Conservation (phyloP, 2,329 filamentous ascomycete genomes). For the Neofusicoccum parvum region DNA sequence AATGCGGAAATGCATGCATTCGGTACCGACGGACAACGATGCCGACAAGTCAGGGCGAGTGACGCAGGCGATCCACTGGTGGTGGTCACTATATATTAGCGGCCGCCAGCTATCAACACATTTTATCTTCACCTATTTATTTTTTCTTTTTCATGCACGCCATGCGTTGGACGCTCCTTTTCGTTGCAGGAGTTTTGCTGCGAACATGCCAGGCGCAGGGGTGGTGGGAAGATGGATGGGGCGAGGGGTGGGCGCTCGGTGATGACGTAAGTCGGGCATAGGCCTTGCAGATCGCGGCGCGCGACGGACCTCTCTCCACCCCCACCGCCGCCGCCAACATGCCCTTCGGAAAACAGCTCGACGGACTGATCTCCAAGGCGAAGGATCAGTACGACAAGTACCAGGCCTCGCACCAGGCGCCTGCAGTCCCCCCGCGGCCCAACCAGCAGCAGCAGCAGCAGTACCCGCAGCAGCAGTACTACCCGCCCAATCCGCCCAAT, state of each 20-base stretch:
- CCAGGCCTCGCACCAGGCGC: slow-evolving; percentile 7
- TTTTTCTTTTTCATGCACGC: too few relatives aligned
- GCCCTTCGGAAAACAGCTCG: slow-evolving; percentile 18
- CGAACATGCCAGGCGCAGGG: neutral
- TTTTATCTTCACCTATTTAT: too few relatives aligned
- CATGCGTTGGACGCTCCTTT: too few relatives aligned
- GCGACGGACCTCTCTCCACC: slow-evolving; percentile 9
- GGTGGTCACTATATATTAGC: too few relatives aligned
- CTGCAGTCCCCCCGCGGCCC: neutral
- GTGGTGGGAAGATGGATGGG: neutral
- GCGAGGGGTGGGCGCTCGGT: neutral
- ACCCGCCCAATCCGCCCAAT: slow-evolving; percentile 2
- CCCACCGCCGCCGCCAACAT: neutral
- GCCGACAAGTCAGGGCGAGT: too few relatives aligned
- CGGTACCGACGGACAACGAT: too few relatives aligned
- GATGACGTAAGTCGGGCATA: neutral
- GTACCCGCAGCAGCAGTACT: neutral
- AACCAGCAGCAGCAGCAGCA: slow-evolving; percentile 2
- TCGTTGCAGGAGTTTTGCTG: neutral
- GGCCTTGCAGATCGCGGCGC: neutral
- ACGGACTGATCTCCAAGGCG: slow-evolving; percentile 16
- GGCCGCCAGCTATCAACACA: too few relatives aligned
- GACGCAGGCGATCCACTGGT: too few relatives aligned
- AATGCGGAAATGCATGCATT: too few relatives aligned
- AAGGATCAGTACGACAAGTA: slow-evolving; percentile 20